A percentile compares a stretch with the other conserved stretches of the same genome.
Conservation (phyloP, 164 flowering plant species). For the Nymphaea colorata region DNA sequence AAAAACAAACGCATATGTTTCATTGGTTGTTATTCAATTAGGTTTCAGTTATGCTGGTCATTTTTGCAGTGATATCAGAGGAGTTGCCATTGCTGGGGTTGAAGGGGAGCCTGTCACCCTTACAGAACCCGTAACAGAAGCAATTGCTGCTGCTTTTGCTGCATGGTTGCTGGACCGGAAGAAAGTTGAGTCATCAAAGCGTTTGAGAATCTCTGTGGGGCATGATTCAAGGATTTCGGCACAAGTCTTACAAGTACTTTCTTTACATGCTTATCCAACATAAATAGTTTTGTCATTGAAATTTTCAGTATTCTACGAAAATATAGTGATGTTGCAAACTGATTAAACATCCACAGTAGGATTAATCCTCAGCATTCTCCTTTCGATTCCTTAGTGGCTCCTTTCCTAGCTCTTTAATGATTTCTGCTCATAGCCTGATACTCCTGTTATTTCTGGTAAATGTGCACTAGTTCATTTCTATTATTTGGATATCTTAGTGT, state of each 20-base stretch:
- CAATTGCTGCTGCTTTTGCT: conserved; percentile 92
- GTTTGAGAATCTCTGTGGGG: conserved; percentile 73
- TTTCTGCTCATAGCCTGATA: too few species aligned
- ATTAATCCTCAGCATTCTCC: too few species aligned
- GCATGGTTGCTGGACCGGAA: conserved; percentile 77
- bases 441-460: too few species aligned
- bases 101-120: conserved; percentile 90
- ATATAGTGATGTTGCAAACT: too few species aligned
- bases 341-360: too few species aligned
- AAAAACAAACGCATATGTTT: background rate
- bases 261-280: background rate
- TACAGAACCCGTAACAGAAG: conserved; percentile 83
- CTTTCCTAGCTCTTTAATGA: too few species aligned
- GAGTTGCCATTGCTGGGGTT: conserved; percentile 93
- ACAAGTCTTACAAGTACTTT: conserved; percentile 52
- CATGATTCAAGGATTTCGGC: conserved; percentile 99
- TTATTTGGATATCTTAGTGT: too few species aligned
- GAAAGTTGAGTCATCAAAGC: conserved; percentile 37
- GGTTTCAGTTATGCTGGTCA: background rate
- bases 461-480: too few species aligned
- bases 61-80: conserved; percentile 75
- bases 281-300: too few species aligned
- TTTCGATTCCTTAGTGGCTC: too few species aligned
- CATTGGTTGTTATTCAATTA: background rate
- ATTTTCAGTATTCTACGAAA: too few species aligned